Evolutionary conservation across 2,329 filamentous ascomycete species (phyloP).

Genomic region (Penicillium fuscoglaucum): DNA sequence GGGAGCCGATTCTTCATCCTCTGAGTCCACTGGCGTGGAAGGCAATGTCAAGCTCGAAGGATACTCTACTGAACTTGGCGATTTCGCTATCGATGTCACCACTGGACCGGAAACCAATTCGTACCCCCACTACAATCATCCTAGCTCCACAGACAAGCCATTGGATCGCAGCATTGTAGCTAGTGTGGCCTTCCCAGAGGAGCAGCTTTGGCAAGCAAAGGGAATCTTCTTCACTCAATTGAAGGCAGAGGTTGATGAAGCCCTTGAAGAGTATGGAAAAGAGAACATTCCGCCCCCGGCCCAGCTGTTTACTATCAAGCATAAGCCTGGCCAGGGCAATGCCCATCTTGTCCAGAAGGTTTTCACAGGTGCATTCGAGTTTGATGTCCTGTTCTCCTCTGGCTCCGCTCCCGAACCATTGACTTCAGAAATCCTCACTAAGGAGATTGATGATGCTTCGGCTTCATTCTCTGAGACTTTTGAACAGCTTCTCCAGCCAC

Average conservation of each 20-base stretch:
- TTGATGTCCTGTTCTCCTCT: constrained; percentile 88
- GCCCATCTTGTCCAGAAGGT: constrained; percentile 87
- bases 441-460: constrained; percentile 66
- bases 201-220: constrained; percentile 82
- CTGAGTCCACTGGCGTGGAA: constrained; percentile 53
- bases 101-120: constrained; percentile 65
- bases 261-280: constrained; percentile 59
- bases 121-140: constrained; percentile 59
- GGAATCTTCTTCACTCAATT: constrained; percentile 62
- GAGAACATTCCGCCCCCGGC: constrained; percentile 76
- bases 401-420: constrained; percentile 60
- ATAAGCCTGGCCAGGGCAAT: constrained; percentile 65
- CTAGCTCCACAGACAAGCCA: constrained; percentile 66
- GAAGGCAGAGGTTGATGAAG: constrained; percentile 63
- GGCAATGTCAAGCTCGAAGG: constrained; percentile 70
- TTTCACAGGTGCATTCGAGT: constrained; percentile 86
- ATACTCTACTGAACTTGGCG: constrained; percentile 68
- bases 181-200: constrained; percentile 65
- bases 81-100: constrained; percentile 77
- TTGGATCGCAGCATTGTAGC: constrained; percentile 74
- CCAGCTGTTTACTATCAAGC: constrained; percentile 77
- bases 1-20: constrained; percentile 56
- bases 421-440: constrained; percentile 65
- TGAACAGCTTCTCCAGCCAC: constrained; percentile 67
- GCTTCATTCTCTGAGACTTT: constrained; percentile 75